Percentiles rank a stretch among this genome's conserved stretches.
phyloP scores from a whole-genome alignment of 805 yeast genomes.

The Zygotorulaspora sp. region DNA sequence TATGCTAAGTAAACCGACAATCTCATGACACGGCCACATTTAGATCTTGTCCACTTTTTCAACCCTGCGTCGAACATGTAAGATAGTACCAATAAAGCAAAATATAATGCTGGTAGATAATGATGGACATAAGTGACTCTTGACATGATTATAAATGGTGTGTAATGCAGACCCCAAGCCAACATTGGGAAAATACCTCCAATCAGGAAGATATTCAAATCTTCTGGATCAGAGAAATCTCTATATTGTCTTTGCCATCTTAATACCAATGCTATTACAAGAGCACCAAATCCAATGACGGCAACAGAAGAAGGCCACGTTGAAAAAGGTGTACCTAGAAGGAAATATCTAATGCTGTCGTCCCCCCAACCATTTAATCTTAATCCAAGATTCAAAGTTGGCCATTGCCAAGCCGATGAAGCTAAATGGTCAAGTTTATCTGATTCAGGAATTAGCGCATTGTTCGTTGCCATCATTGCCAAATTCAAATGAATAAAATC shows the following conservation, averaged over 20 bases:
- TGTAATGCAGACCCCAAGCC: slow-evolving; percentile 75
- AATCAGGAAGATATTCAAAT: slow-evolving; percentile 53
- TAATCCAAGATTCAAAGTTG: slow-evolving; percentile 67
- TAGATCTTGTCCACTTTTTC: slow-evolving; percentile 28
- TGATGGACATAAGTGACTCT: slow-evolving; percentile 86
- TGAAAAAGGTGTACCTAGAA: slow-evolving; percentile 73
- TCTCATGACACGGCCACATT: slow-evolving; percentile 27
- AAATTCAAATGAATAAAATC: slow-evolving; percentile 71
- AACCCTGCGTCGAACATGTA: slow-evolving; percentile 49
- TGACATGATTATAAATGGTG: slow-evolving; percentile 76
- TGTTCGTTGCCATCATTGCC: slow-evolving; percentile 93
- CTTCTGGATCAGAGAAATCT: slow-evolving; percentile 50
- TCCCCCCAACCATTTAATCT: slow-evolving; percentile 76
- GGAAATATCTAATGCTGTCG: slow-evolving; percentile 57
- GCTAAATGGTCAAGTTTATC: slow-evolving; percentile 71
- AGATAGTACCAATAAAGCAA: slow-evolving; percentile 56
- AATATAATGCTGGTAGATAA: slow-evolving; percentile 78
- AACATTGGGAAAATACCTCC: slow-evolving; percentile 75
- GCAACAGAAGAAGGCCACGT: slow-evolving; percentile 71
- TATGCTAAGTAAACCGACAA: slow-evolving; percentile 38
- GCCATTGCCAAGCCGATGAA: slow-evolving; percentile 88
- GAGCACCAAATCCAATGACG: slow-evolving; percentile 49
- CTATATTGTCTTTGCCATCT: slow-evolving; percentile 81
- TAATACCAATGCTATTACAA: slow-evolving; percentile 45
- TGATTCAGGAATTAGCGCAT: slow-evolving; percentile 71